Evolutionary conservation across 495 filamentous ascomycete genomes (phyloP), one percentile per base, ranked within the genome.

Genomic region (Neurospora cerealis): DNA sequence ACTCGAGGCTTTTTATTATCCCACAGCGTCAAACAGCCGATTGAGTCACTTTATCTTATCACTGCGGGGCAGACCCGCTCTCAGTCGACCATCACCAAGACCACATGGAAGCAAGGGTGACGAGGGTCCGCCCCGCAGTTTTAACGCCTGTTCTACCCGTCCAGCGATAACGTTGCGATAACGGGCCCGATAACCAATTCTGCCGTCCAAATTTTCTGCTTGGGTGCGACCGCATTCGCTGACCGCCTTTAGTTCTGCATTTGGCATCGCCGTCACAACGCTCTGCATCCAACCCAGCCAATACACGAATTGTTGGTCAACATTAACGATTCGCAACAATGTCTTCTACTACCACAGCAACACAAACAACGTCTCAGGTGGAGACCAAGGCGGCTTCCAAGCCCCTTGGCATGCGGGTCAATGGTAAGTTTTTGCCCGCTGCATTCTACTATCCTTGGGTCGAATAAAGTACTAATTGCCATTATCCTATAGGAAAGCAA

Each of bases 401-500:
- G 70, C 75, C 77, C 11, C 82, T 85, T 60, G 89, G 89, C 66
- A 87, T 90, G 84, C 89, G 91, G 71, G 88, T 87, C 78, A 93
- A 92, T 83, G 91, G 90, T 91, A 81, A 54, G 81, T 37, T 66
- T 69, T 2, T 19, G 11, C 36, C 70, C 9, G 15, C 37, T n/a
- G 24, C 62, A 21, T 38, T 7, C 28, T 38, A 24, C 5, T 21
- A 36, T 32, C 17, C 19, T 34, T 32, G n/a, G 21, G 28, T 39
- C 62, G 48, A n/a, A 75, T 74, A 36, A 66, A 34, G 28, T 13
- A 36, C 70, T 76, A 34, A 74, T 72, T 28, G 32, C 28, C 6
- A 71, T n/a, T 44, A 4, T 2, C 42, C 42, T n/a, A 37, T 78
- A 98, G 95, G 95, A 74, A 98, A 98, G 84, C 91, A 96, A 86